Percentiles rank a stretch among this genome's conserved stretches.
Evolutionary conservation across 1,284 basidiomycete species (phyloP).

Genomic region (Ustilago bromivora): DNA sequence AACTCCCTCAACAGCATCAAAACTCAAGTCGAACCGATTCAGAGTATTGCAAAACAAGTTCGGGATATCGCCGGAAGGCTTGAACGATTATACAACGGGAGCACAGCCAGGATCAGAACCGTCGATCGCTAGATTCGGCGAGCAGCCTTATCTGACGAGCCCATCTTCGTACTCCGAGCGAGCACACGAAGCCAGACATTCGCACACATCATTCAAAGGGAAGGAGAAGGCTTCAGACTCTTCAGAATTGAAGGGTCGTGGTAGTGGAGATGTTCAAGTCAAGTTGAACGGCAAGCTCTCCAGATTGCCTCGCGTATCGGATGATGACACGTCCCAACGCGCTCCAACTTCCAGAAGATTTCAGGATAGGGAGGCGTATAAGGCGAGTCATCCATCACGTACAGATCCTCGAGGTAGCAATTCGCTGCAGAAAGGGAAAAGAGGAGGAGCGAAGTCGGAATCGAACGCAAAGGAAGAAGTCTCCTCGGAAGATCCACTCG

Average conservation of each 20-base stretch:
- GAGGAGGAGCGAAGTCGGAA: not conserved
- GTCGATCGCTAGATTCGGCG: not conserved
- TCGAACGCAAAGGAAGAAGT: not conserved
- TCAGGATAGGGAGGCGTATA: not conserved
- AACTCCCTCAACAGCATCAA: conserved; percentile 9
- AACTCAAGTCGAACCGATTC: not conserved
- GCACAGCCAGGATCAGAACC: too few species aligned
- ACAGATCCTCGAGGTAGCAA: not conserved
- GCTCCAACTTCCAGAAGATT: not conserved
- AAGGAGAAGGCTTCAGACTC: not conserved
- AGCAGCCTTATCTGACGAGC: not conserved
- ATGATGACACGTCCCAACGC: not conserved
- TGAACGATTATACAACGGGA: not conserved
- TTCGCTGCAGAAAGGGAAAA: not conserved
- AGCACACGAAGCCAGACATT: not conserved
- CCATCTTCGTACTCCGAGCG: not conserved
- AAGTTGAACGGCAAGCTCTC: not conserved
- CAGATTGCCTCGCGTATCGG: not conserved
- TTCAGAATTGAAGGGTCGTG: not conserved
- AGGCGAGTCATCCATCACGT: not conserved
- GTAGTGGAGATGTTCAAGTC: not conserved
- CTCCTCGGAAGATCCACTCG: conserved; percentile 5
- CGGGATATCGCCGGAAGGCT: not conserved
- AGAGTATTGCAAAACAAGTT: not conserved
- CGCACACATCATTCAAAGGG: not conserved